Evolutionary conservation across 2,329 filamentous ascomycete genomes (phyloP), one percentile per base, ranked within the genome.

Genomic region (Neofusicoccum umdonicola): DNA sequence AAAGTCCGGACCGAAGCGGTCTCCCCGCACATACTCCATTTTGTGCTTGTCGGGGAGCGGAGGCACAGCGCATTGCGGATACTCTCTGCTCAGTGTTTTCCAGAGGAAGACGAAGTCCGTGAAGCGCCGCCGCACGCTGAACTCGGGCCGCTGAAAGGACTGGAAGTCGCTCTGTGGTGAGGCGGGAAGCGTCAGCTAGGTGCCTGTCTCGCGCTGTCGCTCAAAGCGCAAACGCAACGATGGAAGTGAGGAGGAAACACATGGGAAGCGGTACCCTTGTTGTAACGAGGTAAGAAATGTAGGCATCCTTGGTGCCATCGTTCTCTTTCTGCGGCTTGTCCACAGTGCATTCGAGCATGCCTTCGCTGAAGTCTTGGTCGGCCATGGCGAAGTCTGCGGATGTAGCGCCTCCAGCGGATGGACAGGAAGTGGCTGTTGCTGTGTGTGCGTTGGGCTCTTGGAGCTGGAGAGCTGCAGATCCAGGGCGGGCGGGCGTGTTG

Each of bases 91-190:
- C 60, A 99, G 88, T 37, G 91, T 89, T 79, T 96, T 97, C 82
- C 92, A 97, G 67, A 99, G 87, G 77, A 97, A 99, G 70, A 96
- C 90, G 76, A 99, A 99, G 81, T 99, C 95, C 71, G 94, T 98
- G 80, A 97, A 99, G 73, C 95, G 92, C 70, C 95, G 88, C 67
- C 95, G 91, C 67, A 96, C 90, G 31, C 85, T 84, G 67, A 92
- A 93, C 19, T 88, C 87, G 41, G 90, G 83, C 75, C 89, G 92
- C 77, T 95, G 90, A 78, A 98, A 99, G 68, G 93, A 91, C 70
- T 93, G 89, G 79, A 98, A 98, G 71, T 96, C 93, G 68, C 93
- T 96, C 93, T 97, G 68, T 48, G 19, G 35, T 19, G 15, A 41
- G n/a, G 37, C 47, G 11, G 44, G 8, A 37, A 31, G 51, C 5